Percentiles rank a stretch among this genome's conserved stretches.
phyloP scores from a whole-genome alignment of 2,329 filamentous ascomycete genomes.

The Diaporthe citrichinensis region DNA sequence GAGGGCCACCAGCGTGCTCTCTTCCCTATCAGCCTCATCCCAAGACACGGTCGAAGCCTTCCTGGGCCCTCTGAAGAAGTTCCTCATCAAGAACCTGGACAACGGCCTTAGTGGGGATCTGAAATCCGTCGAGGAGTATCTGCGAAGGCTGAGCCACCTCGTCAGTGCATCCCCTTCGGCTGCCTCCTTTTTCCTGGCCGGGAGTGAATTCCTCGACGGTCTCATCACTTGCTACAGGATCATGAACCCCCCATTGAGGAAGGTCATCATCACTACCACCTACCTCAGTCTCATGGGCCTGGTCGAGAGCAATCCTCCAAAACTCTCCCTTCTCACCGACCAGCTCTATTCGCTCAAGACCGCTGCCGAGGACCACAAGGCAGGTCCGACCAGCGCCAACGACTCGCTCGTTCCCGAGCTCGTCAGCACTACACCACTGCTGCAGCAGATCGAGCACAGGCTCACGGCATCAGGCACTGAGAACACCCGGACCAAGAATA shows the following conservation, averaged over 20 bases:
- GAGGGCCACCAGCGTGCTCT: slow-evolving; percentile 65
- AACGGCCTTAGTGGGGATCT: slow-evolving; percentile 69
- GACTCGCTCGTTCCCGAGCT: slow-evolving; percentile 86
- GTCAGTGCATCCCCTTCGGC: slow-evolving; percentile 72
- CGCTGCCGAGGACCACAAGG: slow-evolving; percentile 75
- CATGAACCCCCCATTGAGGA: slow-evolving; percentile 74
- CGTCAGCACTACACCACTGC: slow-evolving; percentile 83
- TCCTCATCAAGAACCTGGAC: slow-evolving; percentile 74
- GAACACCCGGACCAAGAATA: slow-evolving; percentile 69
- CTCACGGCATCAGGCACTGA: slow-evolving; percentile 64
- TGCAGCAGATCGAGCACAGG: slow-evolving; percentile 72
- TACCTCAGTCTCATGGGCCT: slow-evolving; percentile 84
- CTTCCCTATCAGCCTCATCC: slow-evolving; percentile 66
- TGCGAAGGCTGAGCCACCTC: slow-evolving; percentile 74
- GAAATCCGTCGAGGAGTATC: slow-evolving; percentile 65
- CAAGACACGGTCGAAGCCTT: slow-evolving; percentile 65
- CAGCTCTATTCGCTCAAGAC: slow-evolving; percentile 85
- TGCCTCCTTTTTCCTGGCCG: slow-evolving; percentile 79
- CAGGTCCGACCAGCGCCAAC: slow-evolving; percentile 68
- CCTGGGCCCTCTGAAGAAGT: slow-evolving; percentile 72
- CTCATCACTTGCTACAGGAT: slow-evolving; percentile 76
- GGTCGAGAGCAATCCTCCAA: slow-evolving; percentile 75
- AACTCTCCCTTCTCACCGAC: slow-evolving; percentile 83
- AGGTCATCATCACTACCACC: slow-evolving; percentile 77
- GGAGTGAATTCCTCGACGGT: slow-evolving; percentile 89